Conservation (phyloP, 164 flowering plant genomes). For the Nymphaea colorata region DNA sequence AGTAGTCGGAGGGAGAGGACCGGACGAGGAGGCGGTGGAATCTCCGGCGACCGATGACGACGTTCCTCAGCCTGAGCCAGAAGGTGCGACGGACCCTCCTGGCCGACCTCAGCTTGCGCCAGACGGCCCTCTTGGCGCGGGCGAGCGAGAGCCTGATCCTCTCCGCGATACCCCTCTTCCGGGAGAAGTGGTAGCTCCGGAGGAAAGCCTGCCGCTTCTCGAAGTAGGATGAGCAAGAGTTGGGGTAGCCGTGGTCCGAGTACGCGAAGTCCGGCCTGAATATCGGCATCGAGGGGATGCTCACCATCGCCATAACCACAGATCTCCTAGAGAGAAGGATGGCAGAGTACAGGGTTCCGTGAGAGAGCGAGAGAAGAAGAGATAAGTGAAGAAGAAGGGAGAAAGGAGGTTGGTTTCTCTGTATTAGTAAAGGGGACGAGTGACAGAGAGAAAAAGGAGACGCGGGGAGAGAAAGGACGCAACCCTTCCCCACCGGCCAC, state of each 20-base stretch:
- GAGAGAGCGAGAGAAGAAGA: too few species aligned
- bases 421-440: too few species aligned
- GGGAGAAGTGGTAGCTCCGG: slow-evolving; percentile 58
- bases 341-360: too few species aligned
- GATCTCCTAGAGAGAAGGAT: not conserved
- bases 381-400: too few species aligned
- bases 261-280: slow-evolving; percentile 4
- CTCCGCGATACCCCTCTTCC: slow-evolving; percentile 36
- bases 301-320: not conserved
- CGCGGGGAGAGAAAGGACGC: too few species aligned
- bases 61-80: slow-evolving; percentile 26
- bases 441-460: too few species aligned
- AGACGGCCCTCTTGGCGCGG: slow-evolving; percentile 30
- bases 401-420: too few species aligned
- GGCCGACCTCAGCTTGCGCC: slow-evolving; percentile 27
- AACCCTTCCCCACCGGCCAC: too few species aligned
- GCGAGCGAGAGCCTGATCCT: slow-evolving; percentile 28
- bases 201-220: slow-evolving; percentile 64
- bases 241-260: slow-evolving; percentile 3
- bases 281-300: not conserved
- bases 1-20: not conserved
- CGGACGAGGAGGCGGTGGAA: slow-evolving; percentile 17
- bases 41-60: slow-evolving; percentile 18
- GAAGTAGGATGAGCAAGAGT: slow-evolving; percentile 9
- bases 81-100: slow-evolving; percentile 24